A percentile compares a stretch with the other conserved stretches of the same genome.
These are phyloP conservation scores for Mucor circinelloides DNA, from an alignment of 371 early-diverging fungal species.

Conservation along the genomic window DNA sequence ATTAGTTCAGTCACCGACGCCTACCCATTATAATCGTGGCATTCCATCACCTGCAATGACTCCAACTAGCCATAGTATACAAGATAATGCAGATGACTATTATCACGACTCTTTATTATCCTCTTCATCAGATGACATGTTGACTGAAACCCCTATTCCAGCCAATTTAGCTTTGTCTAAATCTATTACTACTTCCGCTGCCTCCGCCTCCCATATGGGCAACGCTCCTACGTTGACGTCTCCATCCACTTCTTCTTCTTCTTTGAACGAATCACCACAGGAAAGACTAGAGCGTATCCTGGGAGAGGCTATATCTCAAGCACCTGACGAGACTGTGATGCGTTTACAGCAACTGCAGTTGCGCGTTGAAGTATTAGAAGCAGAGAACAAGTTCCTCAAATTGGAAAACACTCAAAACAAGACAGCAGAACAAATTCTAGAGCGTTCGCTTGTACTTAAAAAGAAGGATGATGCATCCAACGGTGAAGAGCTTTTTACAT, in stretches of 20 bases:
- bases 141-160: constrained; percentile 44
- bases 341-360: constrained; percentile 54
- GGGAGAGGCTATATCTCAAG: constrained; percentile 40
- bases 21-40: constrained; percentile 21
- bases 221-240: neutral
- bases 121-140: constrained; percentile 25
- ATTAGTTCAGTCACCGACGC: constrained; percentile 17
- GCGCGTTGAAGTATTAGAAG: constrained; percentile 55
- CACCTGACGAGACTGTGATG: constrained; percentile 49
- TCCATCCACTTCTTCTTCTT: neutral
- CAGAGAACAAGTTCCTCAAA: constrained; percentile 54
- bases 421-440: constrained; percentile 37
- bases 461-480: constrained; percentile 19
- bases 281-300: constrained; percentile 36
- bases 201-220: neutral
- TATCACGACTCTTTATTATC: constrained; percentile 3
- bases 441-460: constrained; percentile 37
- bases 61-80: constrained; percentile 31
- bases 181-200: constrained; percentile 25
- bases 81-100: constrained; percentile 36
- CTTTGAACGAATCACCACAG: constrained; percentile 28
- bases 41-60: constrained; percentile 48
- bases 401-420: constrained; percentile 52
- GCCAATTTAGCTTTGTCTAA: constrained; percentile 32
- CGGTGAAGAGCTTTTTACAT: constrained; percentile 22